These are phyloP conservation scores for Xylaria telfairii DNA, from an alignment of 495 filamentous ascomycete genomes.

Conservation along the genomic window DNA sequence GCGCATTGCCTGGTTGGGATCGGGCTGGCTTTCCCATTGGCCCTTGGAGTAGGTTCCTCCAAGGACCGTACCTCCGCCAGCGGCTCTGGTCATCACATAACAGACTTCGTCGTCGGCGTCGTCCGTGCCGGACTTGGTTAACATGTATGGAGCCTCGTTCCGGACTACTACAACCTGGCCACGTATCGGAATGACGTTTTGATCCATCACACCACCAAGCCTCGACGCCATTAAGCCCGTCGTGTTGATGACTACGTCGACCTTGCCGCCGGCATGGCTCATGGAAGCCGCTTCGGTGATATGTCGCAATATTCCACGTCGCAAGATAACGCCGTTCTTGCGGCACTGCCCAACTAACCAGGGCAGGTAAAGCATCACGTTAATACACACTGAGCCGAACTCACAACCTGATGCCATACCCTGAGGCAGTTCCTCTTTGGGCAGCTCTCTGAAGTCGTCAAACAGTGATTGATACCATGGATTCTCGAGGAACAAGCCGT, in stretches of 20 bases:
- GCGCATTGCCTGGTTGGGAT: constrained; percentile 78
- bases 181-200: constrained; percentile 73
- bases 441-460: constrained; percentile 68
- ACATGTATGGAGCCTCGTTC: constrained; percentile 79
- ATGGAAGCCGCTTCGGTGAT: constrained; percentile 70
- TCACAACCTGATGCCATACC: constrained; percentile 70
- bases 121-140: constrained; percentile 73
- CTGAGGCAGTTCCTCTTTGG: constrained; percentile 59
- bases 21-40: constrained; percentile 81
- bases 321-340: constrained; percentile 69
- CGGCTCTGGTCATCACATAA: constrained; percentile 92
- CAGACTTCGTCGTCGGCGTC: constrained; percentile 79
- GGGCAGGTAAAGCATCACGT: constrained; percentile 84
- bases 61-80: constrained; percentile 76
- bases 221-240: constrained; percentile 76
- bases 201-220: constrained; percentile 85
- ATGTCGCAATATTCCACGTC: constrained; percentile 64
- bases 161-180: constrained; percentile 90
- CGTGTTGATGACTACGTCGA: constrained; percentile 83
- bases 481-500: constrained; percentile 62
- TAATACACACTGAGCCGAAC: constrained; percentile 90
- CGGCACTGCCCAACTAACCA: constrained; percentile 82
- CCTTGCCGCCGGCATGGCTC: constrained; percentile 66
- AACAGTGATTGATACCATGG: constrained; percentile 88
- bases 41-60: constrained; percentile 87